Evolutionary conservation across 352 stramenopile genomes (phyloP).

Genomic region (Phytophthora multivora): DNA sequence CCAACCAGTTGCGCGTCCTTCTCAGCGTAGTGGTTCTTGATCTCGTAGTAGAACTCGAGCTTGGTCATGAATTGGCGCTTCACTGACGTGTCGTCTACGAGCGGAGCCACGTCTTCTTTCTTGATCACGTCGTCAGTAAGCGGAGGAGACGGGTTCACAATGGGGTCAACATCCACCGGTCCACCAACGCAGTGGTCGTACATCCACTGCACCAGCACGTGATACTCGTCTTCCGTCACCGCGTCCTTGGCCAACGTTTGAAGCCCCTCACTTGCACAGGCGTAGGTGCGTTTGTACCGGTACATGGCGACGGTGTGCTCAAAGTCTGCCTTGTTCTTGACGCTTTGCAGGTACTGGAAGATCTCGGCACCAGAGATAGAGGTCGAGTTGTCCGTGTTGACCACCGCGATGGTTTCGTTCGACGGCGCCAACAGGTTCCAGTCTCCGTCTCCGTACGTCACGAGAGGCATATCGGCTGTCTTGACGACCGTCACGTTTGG

Average conservation of each 20-base stretch:
- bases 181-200: constrained; percentile 38
- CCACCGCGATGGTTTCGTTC: constrained; percentile 30
- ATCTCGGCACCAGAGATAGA: constrained; percentile 37
- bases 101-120: constrained; percentile 23
- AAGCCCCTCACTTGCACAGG: constrained; percentile 34
- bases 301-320: constrained; percentile 30
- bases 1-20: constrained; percentile 25
- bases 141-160: constrained; percentile 5
- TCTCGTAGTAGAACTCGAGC: constrained; percentile 57
- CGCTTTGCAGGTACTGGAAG: constrained; percentile 31
- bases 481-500: constrained; percentile 21
- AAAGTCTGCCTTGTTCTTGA: constrained; percentile 33
- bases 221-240: constrained; percentile 35
- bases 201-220: constrained; percentile 47
- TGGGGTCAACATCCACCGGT: constrained; percentile 13
- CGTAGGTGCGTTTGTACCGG: constrained; percentile 39
- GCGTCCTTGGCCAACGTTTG: constrained; percentile 34
- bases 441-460: constrained; percentile 23
- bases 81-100: constrained; percentile 19
- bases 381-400: constrained; percentile 35
- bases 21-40: constrained; percentile 41
- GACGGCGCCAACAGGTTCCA: constrained; percentile 46
- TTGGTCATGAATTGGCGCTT: constrained; percentile 52
- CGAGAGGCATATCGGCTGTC: constrained; percentile 22
- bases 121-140: constrained; percentile 12